Percentiles rank a stretch among this genome's conserved stretches.
Evolutionary conservation across 768 basidiomycete genomes (phyloP).

Genomic region (Phallus indusiatus): DNA sequence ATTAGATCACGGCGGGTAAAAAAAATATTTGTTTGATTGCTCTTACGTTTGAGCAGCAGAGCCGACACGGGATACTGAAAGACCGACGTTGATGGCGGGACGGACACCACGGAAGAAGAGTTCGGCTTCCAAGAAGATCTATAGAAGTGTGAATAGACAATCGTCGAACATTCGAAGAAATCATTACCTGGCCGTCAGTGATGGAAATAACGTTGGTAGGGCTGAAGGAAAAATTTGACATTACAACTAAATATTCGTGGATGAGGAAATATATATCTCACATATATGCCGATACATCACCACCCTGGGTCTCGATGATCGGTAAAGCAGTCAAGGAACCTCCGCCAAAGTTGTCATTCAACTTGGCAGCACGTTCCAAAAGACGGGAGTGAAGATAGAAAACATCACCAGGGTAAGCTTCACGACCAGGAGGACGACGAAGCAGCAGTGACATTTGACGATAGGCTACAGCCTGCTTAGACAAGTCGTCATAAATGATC

Average conservation of each 20-base stretch:
- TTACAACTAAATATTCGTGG: background rate
- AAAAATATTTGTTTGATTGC: background rate
- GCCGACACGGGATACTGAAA: conserved; percentile 99
- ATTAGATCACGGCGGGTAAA: conserved; percentile 3
- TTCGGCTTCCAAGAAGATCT: conserved; percentile 99
- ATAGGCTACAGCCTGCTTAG: conserved; percentile 99
- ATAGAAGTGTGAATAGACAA: background rate
- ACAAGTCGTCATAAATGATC: conserved; percentile 99
- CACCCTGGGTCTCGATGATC: conserved; percentile 98
- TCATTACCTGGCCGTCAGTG: conserved; percentile 74
- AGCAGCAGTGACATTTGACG: conserved; percentile 99
- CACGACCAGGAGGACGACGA: conserved; percentile 99
- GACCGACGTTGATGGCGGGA: conserved; percentile 99
- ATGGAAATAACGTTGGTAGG: conserved; percentile 92
- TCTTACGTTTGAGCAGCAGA: conserved; percentile 98
- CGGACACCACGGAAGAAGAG: conserved; percentile 99
- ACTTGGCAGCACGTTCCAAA: conserved; percentile 99
- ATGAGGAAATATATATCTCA: conserved; percentile 59
- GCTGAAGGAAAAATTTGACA: conserved; percentile 6
- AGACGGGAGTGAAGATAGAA: conserved; percentile 99
- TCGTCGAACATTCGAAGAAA: background rate
- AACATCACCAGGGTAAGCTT: conserved; percentile 99
- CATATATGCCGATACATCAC: conserved; percentile 99
- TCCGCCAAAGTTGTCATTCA: conserved; percentile 98
- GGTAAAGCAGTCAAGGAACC: conserved; percentile 98